phyloP scores from a whole-genome alignment of 768 basidiomycete species.

The Omphalotus guepiniiformis region DNA sequence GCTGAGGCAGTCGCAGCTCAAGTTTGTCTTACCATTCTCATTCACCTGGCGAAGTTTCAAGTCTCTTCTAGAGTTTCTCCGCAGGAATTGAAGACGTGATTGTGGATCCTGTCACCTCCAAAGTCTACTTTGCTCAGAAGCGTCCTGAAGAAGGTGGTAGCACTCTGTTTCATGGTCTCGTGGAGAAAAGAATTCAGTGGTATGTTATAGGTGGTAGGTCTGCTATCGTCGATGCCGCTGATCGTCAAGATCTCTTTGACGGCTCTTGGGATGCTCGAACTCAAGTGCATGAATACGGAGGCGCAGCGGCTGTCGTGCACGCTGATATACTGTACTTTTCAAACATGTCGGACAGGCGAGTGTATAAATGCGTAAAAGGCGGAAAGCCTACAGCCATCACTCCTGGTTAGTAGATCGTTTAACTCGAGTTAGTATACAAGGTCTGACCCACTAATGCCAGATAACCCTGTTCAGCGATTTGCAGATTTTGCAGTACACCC shows the following conservation, averaged over 20 bases:
- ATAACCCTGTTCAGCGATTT: slow-evolving; percentile 42
- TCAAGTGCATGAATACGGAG: slow-evolving; percentile 70
- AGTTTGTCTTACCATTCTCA: slow-evolving; percentile 26
- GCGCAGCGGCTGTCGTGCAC: slow-evolving; percentile 52
- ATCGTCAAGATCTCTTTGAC: slow-evolving; percentile 41
- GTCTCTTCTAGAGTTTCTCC: not conserved
- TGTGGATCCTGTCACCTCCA: slow-evolving; percentile 34
- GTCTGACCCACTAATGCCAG: too few relatives aligned
- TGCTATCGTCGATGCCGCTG: not conserved
- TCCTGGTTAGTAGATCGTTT: slow-evolving; percentile 47
- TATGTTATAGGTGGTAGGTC: not conserved
- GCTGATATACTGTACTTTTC: slow-evolving; percentile 56
- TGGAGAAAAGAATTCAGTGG: not conserved
- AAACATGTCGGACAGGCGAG: slow-evolving; percentile 44
- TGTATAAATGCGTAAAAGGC: slow-evolving; percentile 39
- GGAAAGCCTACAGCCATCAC: slow-evolving; percentile 44
- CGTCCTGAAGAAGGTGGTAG: slow-evolving; percentile 42
- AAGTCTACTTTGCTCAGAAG: slow-evolving; percentile 44
- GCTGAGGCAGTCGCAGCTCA: slow-evolving; percentile 41
- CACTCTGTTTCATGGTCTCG: not conserved
- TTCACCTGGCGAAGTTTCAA: not conserved
- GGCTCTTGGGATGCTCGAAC: slow-evolving; percentile 51
- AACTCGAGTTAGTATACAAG: too few relatives aligned
- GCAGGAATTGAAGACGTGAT: slow-evolving; percentile 26
- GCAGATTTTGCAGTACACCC: slow-evolving; percentile 54